These are phyloP conservation scores for Russula virescens DNA, from an alignment of 768 basidiomycete genomes.

Conservation along the genomic window DNA sequence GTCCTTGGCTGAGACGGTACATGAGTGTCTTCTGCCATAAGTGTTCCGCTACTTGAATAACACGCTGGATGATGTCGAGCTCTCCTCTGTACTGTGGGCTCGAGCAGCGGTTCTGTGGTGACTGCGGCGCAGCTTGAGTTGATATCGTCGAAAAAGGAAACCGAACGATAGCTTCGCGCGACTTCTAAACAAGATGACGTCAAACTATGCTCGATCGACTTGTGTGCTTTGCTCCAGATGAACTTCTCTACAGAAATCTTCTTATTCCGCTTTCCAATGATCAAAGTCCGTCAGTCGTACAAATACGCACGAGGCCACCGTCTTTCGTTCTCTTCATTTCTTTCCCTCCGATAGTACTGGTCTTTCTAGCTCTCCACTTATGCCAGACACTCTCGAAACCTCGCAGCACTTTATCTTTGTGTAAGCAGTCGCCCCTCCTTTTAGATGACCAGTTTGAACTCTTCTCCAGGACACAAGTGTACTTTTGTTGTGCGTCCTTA, in stretches of 20 bases:
- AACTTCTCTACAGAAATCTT: conserved; percentile 8
- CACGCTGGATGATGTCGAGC: too few relatives aligned
- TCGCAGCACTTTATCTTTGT: conserved; percentile 77
- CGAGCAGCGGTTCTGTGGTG: too few relatives aligned
- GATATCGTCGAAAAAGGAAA: too few relatives aligned
- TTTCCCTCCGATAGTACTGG: not conserved
- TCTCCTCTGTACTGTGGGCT: too few relatives aligned
- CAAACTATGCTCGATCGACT: conserved; percentile 3
- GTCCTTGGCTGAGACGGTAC: not conserved
- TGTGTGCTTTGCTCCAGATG: not conserved
- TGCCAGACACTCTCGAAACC: conserved; percentile 46
- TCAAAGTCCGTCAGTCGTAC: not conserved
- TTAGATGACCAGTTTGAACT: not conserved
- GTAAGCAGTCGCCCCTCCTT: conserved; percentile 31
- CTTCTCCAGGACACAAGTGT: conserved; percentile 52
- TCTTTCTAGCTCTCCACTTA: conserved; percentile 21
- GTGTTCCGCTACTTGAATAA: too few relatives aligned
- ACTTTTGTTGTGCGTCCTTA: conserved; percentile 70
- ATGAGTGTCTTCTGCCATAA: not conserved
- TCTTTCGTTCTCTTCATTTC: not conserved
- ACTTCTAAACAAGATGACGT: conserved; percentile 2
- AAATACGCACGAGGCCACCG: conserved; percentile 8
- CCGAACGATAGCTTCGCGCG: not conserved
- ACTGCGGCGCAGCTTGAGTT: too few relatives aligned
- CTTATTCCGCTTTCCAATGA: not conserved